These are phyloP conservation scores for Trapa bicornis DNA, from an alignment of 345 rosid genomes.

Conservation along the genomic window DNA sequence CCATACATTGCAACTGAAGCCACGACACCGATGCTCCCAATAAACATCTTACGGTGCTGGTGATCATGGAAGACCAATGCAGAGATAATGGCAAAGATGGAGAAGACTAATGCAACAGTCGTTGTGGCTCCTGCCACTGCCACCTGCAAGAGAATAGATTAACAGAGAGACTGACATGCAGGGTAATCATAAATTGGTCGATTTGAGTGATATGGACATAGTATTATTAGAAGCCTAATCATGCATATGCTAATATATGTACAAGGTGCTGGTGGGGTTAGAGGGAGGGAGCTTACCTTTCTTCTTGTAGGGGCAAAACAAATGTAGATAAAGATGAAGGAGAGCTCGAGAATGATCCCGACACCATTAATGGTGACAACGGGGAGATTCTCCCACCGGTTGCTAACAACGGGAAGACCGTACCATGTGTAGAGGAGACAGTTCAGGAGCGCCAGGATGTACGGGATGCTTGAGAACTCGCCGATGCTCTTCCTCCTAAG, in stretches of 20 bases:
- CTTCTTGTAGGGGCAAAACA: constrained; percentile 36
- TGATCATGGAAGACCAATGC: constrained; percentile 43
- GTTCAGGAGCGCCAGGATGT: constrained; percentile 43
- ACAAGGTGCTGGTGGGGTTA: too few relatives aligned
- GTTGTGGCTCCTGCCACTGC: constrained; percentile 29
- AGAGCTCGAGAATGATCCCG: constrained; percentile 56
- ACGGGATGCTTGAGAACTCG: constrained; percentile 75
- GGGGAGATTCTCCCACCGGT: constrained; percentile 67
- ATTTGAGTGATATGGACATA: too few relatives aligned
- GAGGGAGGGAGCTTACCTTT: constrained; percentile 33
- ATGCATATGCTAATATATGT: not conserved
- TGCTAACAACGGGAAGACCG: constrained; percentile 72
- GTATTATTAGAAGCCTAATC: too few relatives aligned
- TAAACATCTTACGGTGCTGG: constrained; percentile 47
- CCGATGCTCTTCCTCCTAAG: constrained; percentile 59
- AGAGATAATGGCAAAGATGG: constrained; percentile 29
- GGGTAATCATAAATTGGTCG: too few relatives aligned
- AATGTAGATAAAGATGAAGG: constrained; percentile 50
- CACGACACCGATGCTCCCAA: constrained; percentile 56
- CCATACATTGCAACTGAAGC: constrained; percentile 63
- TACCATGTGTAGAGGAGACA: constrained; percentile 82
- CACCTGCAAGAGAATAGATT: constrained; percentile 21
- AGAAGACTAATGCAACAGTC: constrained; percentile 25
- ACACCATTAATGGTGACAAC: constrained; percentile 61
- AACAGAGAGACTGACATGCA: not conserved